Evolutionary conservation across 2,329 filamentous ascomycete genomes (phyloP).

Genomic region (Clonostachys chloroleuca): DNA sequence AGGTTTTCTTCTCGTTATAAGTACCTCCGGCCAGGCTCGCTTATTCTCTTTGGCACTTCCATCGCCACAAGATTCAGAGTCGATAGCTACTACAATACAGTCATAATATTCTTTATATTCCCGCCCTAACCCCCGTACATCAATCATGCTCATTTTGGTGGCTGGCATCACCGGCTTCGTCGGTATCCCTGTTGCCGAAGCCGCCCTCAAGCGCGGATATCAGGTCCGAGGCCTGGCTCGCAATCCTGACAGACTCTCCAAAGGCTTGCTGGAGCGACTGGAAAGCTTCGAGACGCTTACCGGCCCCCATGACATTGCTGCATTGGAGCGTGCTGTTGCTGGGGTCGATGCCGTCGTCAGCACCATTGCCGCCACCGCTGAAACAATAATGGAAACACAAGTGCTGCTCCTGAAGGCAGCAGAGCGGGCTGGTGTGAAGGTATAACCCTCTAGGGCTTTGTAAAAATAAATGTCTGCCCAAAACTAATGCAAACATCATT

Average conservation of each 20-base stretch:
- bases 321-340: constrained; percentile 19
- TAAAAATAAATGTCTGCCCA: too few relatives aligned
- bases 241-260: constrained; percentile 16
- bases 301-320: constrained; percentile 18
- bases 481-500: not conserved
- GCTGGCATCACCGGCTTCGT: constrained; percentile 27
- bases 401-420: constrained; percentile 26
- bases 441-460: too few relatives aligned
- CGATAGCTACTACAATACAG: too few relatives aligned
- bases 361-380: constrained; percentile 15
- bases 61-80: too few relatives aligned
- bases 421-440: constrained; percentile 20
- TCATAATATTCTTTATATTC: too few relatives aligned
- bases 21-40: too few relatives aligned
- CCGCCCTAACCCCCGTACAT: too few relatives aligned
- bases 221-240: constrained; percentile 25
- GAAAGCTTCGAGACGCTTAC: constrained; percentile 17
- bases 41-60: too few relatives aligned
- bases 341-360: constrained; percentile 28
- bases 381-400: constrained; percentile 19
- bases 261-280: constrained; percentile 6
- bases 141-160: constrained; percentile 26
- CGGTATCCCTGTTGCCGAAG: constrained; percentile 18
- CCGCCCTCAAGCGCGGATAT: constrained; percentile 18
- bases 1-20: too few relatives aligned